phyloP scores from a whole-genome alignment of 306 rosid species.

The Citrullus colocynthis region DNA sequence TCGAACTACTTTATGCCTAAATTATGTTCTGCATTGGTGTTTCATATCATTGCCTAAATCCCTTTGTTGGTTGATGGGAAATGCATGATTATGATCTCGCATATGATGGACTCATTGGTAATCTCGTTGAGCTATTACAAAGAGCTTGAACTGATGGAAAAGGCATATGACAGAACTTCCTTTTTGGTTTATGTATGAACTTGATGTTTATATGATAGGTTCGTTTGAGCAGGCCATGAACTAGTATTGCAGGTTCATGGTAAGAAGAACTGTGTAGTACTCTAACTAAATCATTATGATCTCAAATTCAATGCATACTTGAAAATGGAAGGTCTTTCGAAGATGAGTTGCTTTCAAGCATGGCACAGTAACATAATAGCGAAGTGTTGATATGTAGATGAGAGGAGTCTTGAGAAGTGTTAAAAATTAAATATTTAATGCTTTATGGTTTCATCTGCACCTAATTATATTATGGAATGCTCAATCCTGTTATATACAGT shows the following conservation, averaged over 20 bases:
- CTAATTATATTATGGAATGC: not conserved
- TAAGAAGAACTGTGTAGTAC: not conserved
- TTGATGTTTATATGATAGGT: not conserved
- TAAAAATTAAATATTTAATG: not conserved
- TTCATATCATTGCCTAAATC: constrained; percentile 1
- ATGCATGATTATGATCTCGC: not conserved
- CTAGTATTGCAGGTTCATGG: not conserved
- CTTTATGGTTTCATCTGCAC: not conserved
- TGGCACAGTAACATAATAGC: not conserved
- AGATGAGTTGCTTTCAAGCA: not conserved
- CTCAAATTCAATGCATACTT: not conserved
- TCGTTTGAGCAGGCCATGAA: not conserved
- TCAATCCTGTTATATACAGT: not conserved
- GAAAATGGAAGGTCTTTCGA: not conserved
- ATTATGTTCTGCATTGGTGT: not conserved
- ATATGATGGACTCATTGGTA: not conserved
- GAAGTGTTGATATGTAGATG: not conserved
- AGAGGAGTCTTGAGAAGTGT: not conserved
- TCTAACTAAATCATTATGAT: not conserved
- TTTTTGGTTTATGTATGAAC: not conserved
- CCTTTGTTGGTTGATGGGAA: not conserved
- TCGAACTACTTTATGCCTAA: not conserved
- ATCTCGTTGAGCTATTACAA: not conserved
- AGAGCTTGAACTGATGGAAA: not conserved
- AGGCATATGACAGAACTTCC: not conserved